phyloP scores from a whole-genome alignment of 2,329 filamentous ascomycete species.

The Aspergillus phoenicis region DNA sequence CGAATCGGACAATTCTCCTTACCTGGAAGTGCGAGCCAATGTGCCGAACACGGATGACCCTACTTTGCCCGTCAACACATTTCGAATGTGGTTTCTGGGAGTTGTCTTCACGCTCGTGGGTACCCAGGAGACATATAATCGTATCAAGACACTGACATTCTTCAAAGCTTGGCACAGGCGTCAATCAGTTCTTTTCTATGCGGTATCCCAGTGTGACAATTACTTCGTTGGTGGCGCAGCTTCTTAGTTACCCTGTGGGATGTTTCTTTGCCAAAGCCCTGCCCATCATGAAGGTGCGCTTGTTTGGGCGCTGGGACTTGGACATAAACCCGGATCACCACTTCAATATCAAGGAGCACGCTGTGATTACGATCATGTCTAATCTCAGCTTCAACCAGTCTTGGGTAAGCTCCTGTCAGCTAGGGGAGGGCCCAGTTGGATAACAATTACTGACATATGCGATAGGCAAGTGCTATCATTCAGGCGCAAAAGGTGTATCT shows the following conservation, averaged over 20 bases:
- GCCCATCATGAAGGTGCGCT: constrained; percentile 37
- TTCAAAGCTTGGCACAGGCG: constrained; percentile 39
- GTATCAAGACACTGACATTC: neutral
- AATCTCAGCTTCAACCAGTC: constrained; percentile 50
- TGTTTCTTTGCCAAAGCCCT: constrained; percentile 42
- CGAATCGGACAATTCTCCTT: constrained; percentile 32
- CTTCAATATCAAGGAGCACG: constrained; percentile 53
- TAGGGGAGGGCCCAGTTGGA: neutral
- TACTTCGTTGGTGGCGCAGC: constrained; percentile 48
- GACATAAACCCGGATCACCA: constrained; percentile 46
- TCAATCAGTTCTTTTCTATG: constrained; percentile 52
- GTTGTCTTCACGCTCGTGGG: constrained; percentile 48
- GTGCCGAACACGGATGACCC: constrained; percentile 33
- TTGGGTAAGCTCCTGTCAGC: constrained; percentile 15
- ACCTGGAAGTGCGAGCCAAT: constrained; percentile 32
- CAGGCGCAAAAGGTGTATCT: constrained; percentile 44
- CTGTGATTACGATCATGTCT: constrained; percentile 51
- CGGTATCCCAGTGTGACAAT: constrained; percentile 50
- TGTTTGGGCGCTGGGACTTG: constrained; percentile 20
- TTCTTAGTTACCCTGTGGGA: constrained; percentile 48
- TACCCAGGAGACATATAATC: neutral
- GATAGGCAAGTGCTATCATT: constrained; percentile 48
- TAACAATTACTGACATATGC: neutral
- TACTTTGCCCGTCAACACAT: constrained; percentile 30
- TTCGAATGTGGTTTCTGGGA: constrained; percentile 49